These are phyloP conservation scores for Rutstroemia sp. DNA, from an alignment of 2,329 filamentous ascomycete genomes.

Conservation along the genomic window DNA sequence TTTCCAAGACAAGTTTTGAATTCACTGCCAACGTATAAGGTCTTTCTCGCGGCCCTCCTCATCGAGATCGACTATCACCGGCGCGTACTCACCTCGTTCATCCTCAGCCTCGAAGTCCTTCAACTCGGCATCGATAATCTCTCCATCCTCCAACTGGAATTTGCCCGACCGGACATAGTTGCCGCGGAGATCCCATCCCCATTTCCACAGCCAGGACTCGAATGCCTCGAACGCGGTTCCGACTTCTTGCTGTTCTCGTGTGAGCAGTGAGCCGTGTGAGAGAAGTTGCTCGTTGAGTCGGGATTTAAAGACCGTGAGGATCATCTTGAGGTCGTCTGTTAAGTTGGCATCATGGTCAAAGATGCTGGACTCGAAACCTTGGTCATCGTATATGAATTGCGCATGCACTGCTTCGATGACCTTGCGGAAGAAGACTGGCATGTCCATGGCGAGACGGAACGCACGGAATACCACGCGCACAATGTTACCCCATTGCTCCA, in stretches of 20 bases:
- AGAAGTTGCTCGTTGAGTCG: constrained; percentile 42
- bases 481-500: constrained; percentile 56
- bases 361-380: constrained; percentile 40
- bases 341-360: constrained; percentile 28
- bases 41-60: constrained; percentile 27
- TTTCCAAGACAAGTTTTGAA: background rate
- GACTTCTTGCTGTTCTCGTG: constrained; percentile 37
- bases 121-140: constrained; percentile 39
- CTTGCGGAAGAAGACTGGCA: constrained; percentile 38
- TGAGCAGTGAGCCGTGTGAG: constrained; percentile 29
- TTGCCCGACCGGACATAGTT: constrained; percentile 42
- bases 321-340: constrained; percentile 34
- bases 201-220: constrained; percentile 39
- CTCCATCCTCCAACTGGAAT: constrained; percentile 45
- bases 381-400: constrained; percentile 47
- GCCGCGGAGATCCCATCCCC: constrained; percentile 48
- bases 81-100: constrained; percentile 30
- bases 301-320: constrained; percentile 47
- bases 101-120: constrained; percentile 47
- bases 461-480: constrained; percentile 45
- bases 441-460: constrained; percentile 35
- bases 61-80: constrained; percentile 28
- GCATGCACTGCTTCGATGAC: constrained; percentile 45
- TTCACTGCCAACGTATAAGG: constrained; percentile 24
- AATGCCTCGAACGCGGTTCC: constrained; percentile 42